Conservation (phyloP, 495 filamentous ascomycete species). For the Schizothecium vesticola region DNA sequence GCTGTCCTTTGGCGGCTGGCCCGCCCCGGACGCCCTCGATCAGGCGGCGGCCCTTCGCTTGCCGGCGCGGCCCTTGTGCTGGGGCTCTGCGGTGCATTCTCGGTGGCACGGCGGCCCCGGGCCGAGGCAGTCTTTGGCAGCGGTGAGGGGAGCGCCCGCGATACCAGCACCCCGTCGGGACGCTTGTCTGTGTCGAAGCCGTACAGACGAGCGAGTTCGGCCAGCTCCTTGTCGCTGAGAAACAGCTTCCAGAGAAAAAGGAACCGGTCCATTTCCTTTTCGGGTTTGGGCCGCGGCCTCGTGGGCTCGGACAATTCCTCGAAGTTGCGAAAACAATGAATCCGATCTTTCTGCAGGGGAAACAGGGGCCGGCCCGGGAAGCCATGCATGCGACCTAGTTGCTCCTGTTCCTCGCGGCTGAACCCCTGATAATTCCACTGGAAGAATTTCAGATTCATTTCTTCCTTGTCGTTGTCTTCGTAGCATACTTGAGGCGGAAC, state of each 20-base stretch:
- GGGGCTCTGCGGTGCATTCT: background rate
- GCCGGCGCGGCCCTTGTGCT: background rate
- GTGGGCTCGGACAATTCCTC: background rate
- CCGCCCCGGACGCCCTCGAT: too few species aligned
- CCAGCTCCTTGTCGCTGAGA: background rate
- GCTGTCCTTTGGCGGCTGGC: background rate
- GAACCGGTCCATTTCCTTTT: background rate
- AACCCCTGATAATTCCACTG: background rate
- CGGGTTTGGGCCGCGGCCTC: background rate
- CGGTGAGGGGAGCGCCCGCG: background rate
- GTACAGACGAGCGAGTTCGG: slow-evolving; percentile 1
- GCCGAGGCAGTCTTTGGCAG: background rate
- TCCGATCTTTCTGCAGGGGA: too few species aligned
- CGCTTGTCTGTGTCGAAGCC: background rate
- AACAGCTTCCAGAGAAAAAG: background rate
- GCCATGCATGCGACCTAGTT: background rate
- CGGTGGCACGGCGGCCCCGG: background rate
- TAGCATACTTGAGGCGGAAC: background rate
- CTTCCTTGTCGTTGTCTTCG: background rate
- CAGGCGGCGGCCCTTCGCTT: background rate
- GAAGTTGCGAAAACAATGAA: too few species aligned
- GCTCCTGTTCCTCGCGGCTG: slow-evolving; percentile 2
- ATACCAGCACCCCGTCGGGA: background rate
- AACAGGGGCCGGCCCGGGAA: background rate
- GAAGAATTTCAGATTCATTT: background rate